Evolutionary conservation across 805 yeast species (phyloP), one percentile per base, ranked within the genome.

Genomic region (Komagataella ulmi): DNA sequence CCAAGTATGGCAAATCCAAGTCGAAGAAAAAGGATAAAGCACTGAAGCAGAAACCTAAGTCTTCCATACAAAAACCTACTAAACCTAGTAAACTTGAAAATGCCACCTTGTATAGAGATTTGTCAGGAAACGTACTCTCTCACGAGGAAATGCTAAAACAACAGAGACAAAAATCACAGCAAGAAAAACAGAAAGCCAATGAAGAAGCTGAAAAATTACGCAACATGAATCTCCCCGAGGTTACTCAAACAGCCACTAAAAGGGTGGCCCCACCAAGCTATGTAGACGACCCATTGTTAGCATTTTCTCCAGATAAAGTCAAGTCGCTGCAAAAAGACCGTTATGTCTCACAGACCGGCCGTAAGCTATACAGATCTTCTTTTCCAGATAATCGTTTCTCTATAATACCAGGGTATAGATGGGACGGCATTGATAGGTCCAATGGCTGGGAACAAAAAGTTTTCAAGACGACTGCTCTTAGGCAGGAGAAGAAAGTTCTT

Each of bases 391-490:
- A 90, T 61, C 68, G 98, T 53, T 90, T 87, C 64, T 75, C 75
- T 2, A 81, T 90, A 12, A 66, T 68, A 3, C 95, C 97, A 0
- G 97, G 97, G 0, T 70, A 72, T 56, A 71, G 87, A 53, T 90
- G 98, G 98, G 96, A 87, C 64, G 97, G 97, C 0, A 81, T 90
- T 1, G 90, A 88, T 65, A 69, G 98, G 54, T 81, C 95, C 0
- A 90, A 84, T 61, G 97, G 96, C 3, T 90, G 85, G 65, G 98
- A 90, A 61, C 70, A 67, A 49, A 69, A 74, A 51, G 75, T 85
- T 72, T 72, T 85, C 56, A 71, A 64, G 47, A 71, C 61, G 57
- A 72, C 66, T 52, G 62, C 63, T 12, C 73, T 73, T 44, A 61
- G 66, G 48, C 68, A 71, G 51, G 53, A 21, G 21, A 23, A 55